phyloP scores from a whole-genome alignment of 1,139 yeast species.

The Yamadazyma spencermartinsiae region DNA sequence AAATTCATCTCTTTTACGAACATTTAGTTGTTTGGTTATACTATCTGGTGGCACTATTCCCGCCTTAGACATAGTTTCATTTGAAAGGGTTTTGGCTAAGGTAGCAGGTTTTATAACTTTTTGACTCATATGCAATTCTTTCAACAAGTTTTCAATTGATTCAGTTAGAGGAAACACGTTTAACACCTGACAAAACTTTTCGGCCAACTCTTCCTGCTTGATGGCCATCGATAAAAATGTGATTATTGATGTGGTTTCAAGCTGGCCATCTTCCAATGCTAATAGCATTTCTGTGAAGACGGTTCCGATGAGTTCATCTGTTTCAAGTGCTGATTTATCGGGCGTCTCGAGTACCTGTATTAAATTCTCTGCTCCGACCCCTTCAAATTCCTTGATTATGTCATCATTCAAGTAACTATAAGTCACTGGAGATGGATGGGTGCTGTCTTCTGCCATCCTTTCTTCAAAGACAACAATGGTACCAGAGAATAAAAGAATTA shows the following conservation, averaged over 20 bases:
- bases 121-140: conserved; percentile 23
- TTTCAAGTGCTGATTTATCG: conserved; percentile 17
- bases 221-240: conserved; percentile 32
- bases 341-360: conserved; percentile 30
- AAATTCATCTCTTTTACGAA: conserved; percentile 50
- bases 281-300: conserved; percentile 40
- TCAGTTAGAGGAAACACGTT: conserved; percentile 43
- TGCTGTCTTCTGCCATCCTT: background rate
- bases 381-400: conserved; percentile 28
- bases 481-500: background rate
- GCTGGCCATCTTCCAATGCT: conserved; percentile 26
- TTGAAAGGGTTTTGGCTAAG: conserved; percentile 34
- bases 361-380: conserved; percentile 29
- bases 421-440: background rate
- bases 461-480: background rate
- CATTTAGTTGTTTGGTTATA: conserved; percentile 41
- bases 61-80: conserved; percentile 37
- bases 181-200: conserved; percentile 44
- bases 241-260: conserved; percentile 25
- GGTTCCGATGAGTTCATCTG: conserved; percentile 9
- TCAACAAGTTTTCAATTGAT: conserved; percentile 28
- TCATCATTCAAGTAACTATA: conserved; percentile 29
- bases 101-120: conserved; percentile 40
- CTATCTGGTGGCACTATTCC: conserved; percentile 41
- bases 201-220: conserved; percentile 34